These are phyloP conservation scores for Aspergillus sergii DNA, from an alignment of 2,329 filamentous ascomycete genomes.

Conservation along the genomic window DNA sequence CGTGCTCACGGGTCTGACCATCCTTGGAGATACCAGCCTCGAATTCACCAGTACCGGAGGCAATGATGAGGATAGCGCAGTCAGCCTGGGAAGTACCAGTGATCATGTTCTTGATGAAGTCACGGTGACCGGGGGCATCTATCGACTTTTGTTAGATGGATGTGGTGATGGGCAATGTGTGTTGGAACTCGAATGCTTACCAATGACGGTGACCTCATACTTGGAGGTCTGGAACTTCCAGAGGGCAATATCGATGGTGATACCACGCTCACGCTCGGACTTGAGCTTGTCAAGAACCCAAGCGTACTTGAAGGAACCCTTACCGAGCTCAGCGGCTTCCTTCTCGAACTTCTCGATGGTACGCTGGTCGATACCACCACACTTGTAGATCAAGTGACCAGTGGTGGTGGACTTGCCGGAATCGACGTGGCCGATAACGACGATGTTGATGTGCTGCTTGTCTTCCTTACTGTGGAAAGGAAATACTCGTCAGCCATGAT, in stretches of 20 bases:
- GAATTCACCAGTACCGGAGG: slow-evolving; percentile 99
- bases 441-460: slow-evolving; percentile 95
- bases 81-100: slow-evolving; percentile 99
- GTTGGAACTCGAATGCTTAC: slow-evolving; percentile 51
- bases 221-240: slow-evolving; percentile 99
- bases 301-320: slow-evolving; percentile 99
- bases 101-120: slow-evolving; percentile 99
- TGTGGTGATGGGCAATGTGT: neutral
- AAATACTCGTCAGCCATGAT: slow-evolving; percentile 2
- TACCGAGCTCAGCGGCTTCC: slow-evolving; percentile 99
- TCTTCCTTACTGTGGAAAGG: slow-evolving; percentile 76
- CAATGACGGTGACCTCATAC: slow-evolving; percentile 98
- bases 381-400: slow-evolving; percentile 99
- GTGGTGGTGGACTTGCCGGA: slow-evolving; percentile 98
- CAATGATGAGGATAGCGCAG: slow-evolving; percentile 99
- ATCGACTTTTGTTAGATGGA: slow-evolving; percentile 21
- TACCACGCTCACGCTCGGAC: slow-evolving; percentile 99
- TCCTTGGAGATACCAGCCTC: slow-evolving; percentile 99
- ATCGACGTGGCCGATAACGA: slow-evolving; percentile 99
- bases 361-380: slow-evolving; percentile 99
- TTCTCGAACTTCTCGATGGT: slow-evolving; percentile 99
- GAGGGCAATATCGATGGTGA: slow-evolving; percentile 99
- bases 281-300: slow-evolving; percentile 99
- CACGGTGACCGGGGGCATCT: slow-evolving; percentile 99
- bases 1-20: slow-evolving; percentile 99